Base-by-base conservation (phyloP, 1,284 basidiomycete species). In the Tilletia caries region DNA sequence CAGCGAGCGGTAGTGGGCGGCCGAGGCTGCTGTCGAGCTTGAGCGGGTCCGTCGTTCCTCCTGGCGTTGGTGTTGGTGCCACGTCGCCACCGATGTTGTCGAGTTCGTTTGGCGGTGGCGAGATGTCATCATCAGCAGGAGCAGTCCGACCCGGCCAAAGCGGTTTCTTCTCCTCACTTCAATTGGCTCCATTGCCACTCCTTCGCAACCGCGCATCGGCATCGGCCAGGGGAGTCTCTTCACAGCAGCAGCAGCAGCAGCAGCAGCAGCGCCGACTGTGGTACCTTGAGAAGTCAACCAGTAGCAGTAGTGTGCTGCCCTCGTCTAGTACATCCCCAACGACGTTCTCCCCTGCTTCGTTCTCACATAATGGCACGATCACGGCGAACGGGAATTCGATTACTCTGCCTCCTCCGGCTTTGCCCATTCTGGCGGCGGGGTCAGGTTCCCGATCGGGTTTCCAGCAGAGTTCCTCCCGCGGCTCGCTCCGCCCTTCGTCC, bases 381-480 rank as follows among this genome's bases (percentile, higher is more conserved):
- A n/a, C n/a, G n/a, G n/a, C n/a, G n/a, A n/a, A n/a, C n/a, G n/a
- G n/a, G n/a, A n/a, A n/a, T 41, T 41, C 37, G 37, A 41, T 15
- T 10, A 2, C 37, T 10, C 8, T 41, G 10, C 37, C 37, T 10
- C 2, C 37, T 41, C 2, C 15, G 37, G 15, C 15, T 8, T 10
- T 8, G 1, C 15, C 52, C 15, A 27, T 15, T 10, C 15, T 15
- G 5, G 15, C 1, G 6, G 20, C 41, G 46, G 25, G 13, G 25
- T 23, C 41, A 8, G 25, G 13, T 32, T 23, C 41, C 1, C 64
- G 46, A 29, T 44, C 64, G 3, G 23, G 46, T 3, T 44, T 44
- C 3, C 64, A 43, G 23, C 41, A 65, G 41, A 48, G 64, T 33
- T 65, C 46, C 15, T 65, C 64, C 27, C 46, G 41, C 27, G 41